A percentile compares a stretch with the other conserved stretches of the same genome.
Evolutionary conservation across 352 stramenopile genomes (phyloP).

Genomic region (Globisporangium uncinulatum): DNA sequence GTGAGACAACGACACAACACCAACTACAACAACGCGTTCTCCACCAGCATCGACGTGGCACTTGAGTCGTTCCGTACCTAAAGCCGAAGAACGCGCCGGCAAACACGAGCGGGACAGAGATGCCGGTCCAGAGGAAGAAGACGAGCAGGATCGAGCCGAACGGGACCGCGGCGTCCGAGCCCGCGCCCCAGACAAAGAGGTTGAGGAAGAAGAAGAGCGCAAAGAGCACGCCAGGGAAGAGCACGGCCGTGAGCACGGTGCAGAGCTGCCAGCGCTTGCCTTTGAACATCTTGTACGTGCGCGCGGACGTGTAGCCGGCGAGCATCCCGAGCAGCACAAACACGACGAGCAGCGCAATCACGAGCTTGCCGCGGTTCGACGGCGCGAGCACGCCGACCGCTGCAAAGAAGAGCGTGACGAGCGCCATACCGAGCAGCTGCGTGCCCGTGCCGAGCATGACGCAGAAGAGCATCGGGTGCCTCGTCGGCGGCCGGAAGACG

Average conservation of each 20-base stretch:
- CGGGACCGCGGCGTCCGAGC: constrained; percentile 92
- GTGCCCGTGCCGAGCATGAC: constrained; percentile 97
- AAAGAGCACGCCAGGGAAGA: constrained; percentile 98
- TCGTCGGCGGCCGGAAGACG: constrained; percentile 96
- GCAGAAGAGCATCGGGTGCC: constrained; percentile 95
- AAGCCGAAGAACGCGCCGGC: constrained; percentile 98
- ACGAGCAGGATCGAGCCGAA: constrained; percentile 97
- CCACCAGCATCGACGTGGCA: too few relatives aligned
- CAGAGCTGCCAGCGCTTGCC: constrained; percentile 98
- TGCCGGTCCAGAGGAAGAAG: constrained; percentile 98
- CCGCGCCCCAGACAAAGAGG: constrained; percentile 92
- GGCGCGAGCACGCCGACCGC: constrained; percentile 95
- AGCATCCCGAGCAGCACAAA: constrained; percentile 97
- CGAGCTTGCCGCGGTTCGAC: constrained; percentile 95
- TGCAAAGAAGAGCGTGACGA: constrained; percentile 97
- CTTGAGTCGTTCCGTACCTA: too few relatives aligned
- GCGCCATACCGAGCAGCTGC: constrained; percentile 95
- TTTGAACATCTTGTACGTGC: constrained; percentile 99
- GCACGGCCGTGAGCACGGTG: constrained; percentile 93
- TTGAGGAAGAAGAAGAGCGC: constrained; percentile 97
- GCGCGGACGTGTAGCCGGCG: constrained; percentile 93
- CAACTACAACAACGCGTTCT: too few relatives aligned
- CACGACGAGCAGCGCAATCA: constrained; percentile 97
- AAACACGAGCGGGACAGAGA: constrained; percentile 98
- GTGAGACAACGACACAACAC: neutral